These are phyloP conservation scores for Lentinus brumalis DNA, from an alignment of 768 basidiomycete species.

Conservation along the genomic window DNA sequence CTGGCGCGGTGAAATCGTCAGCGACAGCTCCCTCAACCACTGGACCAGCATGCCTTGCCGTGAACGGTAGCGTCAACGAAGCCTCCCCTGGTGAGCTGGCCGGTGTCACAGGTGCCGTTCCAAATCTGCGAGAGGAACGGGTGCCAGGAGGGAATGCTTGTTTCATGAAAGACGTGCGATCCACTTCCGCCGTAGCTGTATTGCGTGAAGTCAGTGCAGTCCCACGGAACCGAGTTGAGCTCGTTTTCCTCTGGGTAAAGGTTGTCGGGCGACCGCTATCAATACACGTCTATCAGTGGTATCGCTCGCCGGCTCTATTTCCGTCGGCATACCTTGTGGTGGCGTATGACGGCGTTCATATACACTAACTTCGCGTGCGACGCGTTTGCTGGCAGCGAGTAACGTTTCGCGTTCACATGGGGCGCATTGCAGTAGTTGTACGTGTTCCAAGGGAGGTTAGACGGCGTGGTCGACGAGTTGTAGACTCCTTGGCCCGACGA, in stretches of 20 bases:
- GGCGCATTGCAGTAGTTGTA: slow-evolving; percentile 59
- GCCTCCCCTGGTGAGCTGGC: slow-evolving; percentile 49
- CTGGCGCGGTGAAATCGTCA: slow-evolving; percentile 26
- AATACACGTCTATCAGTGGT: neutral
- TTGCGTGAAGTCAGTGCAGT: slow-evolving; percentile 41
- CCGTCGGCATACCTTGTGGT: slow-evolving; percentile 44
- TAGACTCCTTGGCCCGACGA: slow-evolving; percentile 40
- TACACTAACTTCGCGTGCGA: slow-evolving; percentile 40
- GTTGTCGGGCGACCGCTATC: slow-evolving; percentile 52
- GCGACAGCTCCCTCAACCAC: neutral
- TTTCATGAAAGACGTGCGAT: slow-evolving; percentile 42
- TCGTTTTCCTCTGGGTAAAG: slow-evolving; percentile 45
- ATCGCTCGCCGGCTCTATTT: neutral
- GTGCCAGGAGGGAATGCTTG: slow-evolving; percentile 40
- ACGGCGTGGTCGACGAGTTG: slow-evolving; percentile 46
- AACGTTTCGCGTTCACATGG: slow-evolving; percentile 44
- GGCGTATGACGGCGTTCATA: slow-evolving; percentile 45
- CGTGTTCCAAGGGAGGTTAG: slow-evolving; percentile 46
- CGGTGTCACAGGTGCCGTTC: slow-evolving; percentile 50
- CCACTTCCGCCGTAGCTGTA: slow-evolving; percentile 40
- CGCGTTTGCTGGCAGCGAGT: slow-evolving; percentile 31
- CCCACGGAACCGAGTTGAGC: slow-evolving; percentile 43
- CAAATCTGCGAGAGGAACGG: slow-evolving; percentile 47
- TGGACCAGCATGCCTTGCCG: slow-evolving; percentile 35
- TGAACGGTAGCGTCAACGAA: slow-evolving; percentile 45